These are phyloP conservation scores for Pseudoneurospora amorphoporcata DNA, from an alignment of 495 filamentous ascomycete genomes.

Conservation along the genomic window DNA sequence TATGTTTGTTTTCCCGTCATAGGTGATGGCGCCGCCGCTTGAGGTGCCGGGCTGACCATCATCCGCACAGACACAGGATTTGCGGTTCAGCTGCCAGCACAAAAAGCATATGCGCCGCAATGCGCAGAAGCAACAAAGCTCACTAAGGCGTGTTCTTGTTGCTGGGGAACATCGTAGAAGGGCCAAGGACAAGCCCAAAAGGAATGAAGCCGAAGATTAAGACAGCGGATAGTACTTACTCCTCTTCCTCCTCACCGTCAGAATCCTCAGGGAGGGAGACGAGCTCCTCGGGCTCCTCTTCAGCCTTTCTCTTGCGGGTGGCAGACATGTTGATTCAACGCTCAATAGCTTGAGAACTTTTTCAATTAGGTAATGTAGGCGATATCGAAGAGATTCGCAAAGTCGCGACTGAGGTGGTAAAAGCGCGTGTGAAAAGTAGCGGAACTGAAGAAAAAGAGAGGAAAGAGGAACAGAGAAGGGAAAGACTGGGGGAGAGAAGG, in stretches of 20 bases:
- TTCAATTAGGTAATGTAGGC: conserved; percentile 18
- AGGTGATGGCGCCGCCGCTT: background rate
- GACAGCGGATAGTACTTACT: conserved; percentile 29
- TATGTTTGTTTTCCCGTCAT: background rate
- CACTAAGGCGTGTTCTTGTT: background rate
- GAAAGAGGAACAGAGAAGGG: conserved; percentile 13
- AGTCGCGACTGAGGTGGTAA: conserved; percentile 7
- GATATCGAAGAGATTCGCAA: conserved; percentile 14
- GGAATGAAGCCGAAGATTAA: background rate
- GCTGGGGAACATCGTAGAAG: conserved; percentile 12
- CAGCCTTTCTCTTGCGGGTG: conserved; percentile 34
- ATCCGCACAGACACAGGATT: background rate
- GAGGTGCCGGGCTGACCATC: background rate
- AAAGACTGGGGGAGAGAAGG: conserved; percentile 25
- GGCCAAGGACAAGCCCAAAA: background rate
- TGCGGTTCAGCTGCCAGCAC: background rate
- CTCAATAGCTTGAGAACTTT: conserved; percentile 4
- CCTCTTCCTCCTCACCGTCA: conserved; percentile 42
- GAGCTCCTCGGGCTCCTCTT: conserved; percentile 44
- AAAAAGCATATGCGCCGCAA: conserved; percentile 11
- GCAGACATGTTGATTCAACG: conserved; percentile 25
- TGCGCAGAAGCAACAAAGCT: conserved; percentile 7
- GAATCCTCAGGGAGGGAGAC: conserved; percentile 35
- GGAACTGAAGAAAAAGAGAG: conserved; percentile 12
- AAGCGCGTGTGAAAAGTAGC: conserved; percentile 12